Base-by-base conservation (phyloP, 2,329 filamentous ascomycete genomes). In the Thielaviopsis musarum region DNA sequence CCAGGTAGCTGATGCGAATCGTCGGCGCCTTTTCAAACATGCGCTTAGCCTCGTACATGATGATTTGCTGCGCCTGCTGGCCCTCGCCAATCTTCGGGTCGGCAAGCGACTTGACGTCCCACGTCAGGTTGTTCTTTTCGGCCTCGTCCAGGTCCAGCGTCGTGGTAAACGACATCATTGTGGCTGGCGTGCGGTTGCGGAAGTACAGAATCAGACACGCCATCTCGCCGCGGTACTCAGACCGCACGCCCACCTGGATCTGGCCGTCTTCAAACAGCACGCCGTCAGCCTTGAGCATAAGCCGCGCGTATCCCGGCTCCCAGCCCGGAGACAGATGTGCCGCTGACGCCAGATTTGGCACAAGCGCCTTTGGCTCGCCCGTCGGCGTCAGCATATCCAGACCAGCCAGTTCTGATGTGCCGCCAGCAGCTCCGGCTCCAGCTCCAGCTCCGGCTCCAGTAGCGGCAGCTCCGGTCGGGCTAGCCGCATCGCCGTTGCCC, bases 161-260 rank as follows among this genome's bases (percentile, higher is more conserved):
- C 0, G 93, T 97, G 0, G 93, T 97, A 69, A 98, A 95, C 0
- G 91, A 95, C 58, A 83, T 87, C 66, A 98, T 86, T 0, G 86
- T 74, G 45, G 87, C 85, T 0, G 88, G 84, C 0, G 89, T 90
- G 73, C 95, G 95, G 76, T 98, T 98, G 62, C 84, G 87, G 70
- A 97, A 95, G 71, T 97, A 98, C 57, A 95, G 75, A 66, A 98
- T 97, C 63, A 98, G 75, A 66, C 93, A 95, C 51, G 93, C 93
- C 74, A 96, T 85, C 68, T 95, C 88, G n/a, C 85, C 88, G 62
- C 93, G 85, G 69, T 96, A 98, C 72, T 98, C 93, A 10, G 90
- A 94, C 41, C 93, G 84, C 57, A 97, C 74, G 34, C 93, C 93
- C 49, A 98, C 79, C 69, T 98, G 91, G 58, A 98, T 81, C 71